These are phyloP conservation scores for Oryza coarctata DNA, from an alignment of 176 grass and related monocot genomes.

Conservation along the genomic window DNA sequence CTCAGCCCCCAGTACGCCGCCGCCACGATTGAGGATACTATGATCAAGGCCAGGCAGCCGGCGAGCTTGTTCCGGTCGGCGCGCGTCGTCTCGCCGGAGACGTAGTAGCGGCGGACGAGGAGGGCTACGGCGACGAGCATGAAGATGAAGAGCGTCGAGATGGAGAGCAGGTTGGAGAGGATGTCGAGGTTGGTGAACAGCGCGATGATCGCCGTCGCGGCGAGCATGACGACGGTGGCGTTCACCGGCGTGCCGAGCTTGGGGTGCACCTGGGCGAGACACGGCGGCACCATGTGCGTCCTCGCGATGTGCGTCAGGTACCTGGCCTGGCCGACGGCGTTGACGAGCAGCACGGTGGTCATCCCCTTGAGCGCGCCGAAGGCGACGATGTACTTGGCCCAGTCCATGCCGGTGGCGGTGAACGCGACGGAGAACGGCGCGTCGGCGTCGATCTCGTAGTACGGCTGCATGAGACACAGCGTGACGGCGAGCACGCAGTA, in stretches of 20 bases:
- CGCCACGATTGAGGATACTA: slow-evolving; percentile 30
- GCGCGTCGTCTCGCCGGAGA: slow-evolving; percentile 35
- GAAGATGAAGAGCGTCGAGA: slow-evolving; percentile 76
- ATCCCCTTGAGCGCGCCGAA: slow-evolving; percentile 65
- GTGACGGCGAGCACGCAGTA: slow-evolving; percentile 67
- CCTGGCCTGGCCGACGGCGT: slow-evolving; percentile 61
- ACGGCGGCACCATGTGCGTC: slow-evolving; percentile 61
- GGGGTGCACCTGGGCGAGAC: slow-evolving; percentile 40
- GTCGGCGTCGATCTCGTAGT: slow-evolving; percentile 32
- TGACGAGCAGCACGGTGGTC: slow-evolving; percentile 65
- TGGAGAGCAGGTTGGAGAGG: slow-evolving; percentile 65
- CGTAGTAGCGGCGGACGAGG: slow-evolving; percentile 60
- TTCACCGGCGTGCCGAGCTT: slow-evolving; percentile 53
- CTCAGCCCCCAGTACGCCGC: slow-evolving; percentile 34
- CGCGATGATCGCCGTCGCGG: slow-evolving; percentile 51
- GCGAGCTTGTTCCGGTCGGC: slow-evolving; percentile 39
- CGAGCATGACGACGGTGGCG: slow-evolving; percentile 56
- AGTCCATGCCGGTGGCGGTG: slow-evolving; percentile 53
- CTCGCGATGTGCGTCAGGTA: slow-evolving; percentile 71
- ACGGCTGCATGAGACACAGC: slow-evolving; percentile 79
- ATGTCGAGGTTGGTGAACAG: slow-evolving; percentile 58
- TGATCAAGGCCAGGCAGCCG: slow-evolving; percentile 31
- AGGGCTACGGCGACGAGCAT: slow-evolving; percentile 69
- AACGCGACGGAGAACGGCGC: slow-evolving; percentile 75
- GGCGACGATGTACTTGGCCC: slow-evolving; percentile 85